Evolutionary conservation across 129 eudicot species (phyloP).

Genomic region (Erigeron canadensis): DNA sequence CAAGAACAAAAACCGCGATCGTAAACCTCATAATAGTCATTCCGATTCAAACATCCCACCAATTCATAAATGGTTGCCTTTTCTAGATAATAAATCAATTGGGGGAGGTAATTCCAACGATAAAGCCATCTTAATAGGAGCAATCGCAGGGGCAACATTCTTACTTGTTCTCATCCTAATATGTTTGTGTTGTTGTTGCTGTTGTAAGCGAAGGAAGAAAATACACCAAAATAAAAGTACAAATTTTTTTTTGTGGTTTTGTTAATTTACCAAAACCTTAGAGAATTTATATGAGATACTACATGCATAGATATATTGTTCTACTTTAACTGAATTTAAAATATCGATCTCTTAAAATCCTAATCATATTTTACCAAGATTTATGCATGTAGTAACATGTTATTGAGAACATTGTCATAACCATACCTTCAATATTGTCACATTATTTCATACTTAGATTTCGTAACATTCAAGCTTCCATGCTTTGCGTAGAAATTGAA

Average conservation of each 20-base stretch:
- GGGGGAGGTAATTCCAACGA: conserved; percentile 22
- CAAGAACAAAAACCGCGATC: conserved; percentile 13
- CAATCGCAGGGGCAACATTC: conserved; percentile 47
- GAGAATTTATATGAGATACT: no score
- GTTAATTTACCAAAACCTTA: no score
- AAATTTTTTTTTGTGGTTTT: background rate
- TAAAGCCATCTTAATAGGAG: conserved; percentile 47
- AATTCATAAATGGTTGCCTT: background rate
- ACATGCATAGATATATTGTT: no score
- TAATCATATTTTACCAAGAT: no score
- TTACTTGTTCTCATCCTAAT: conserved; percentile 40
- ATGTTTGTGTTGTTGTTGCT: conserved; percentile 29
- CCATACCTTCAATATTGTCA: no score
- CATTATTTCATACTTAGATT: no score
- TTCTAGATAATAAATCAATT: background rate
- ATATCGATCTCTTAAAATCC: no score
- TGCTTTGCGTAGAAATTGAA: background rate
- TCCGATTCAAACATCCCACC: conserved; percentile 15
- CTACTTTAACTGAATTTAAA: no score
- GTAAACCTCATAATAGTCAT: conserved; percentile 10
- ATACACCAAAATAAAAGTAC: conserved; percentile 12
- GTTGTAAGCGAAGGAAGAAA: conserved; percentile 15
- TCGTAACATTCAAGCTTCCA: background rate
- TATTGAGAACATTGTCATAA: no score
- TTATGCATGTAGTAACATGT: no score